phyloP scores from a whole-genome alignment of 257 asterid species.

The Plectranthus barbatus region DNA sequence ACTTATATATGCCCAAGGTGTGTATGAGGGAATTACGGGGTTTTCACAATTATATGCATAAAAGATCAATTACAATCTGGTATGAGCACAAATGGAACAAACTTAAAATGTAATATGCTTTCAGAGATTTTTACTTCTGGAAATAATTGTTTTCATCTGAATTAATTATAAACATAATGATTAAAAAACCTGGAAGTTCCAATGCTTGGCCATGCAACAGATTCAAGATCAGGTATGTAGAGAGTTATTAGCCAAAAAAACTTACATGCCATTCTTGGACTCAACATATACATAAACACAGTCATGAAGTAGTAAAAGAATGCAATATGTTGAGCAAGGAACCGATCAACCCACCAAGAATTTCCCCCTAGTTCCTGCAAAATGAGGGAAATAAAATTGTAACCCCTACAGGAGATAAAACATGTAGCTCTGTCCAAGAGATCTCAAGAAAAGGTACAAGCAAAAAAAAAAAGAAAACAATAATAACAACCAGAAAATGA shows the following conservation, averaged over 20 bases:
- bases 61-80: not conserved
- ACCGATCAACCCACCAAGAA: conserved; percentile 95
- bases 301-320: conserved; percentile 78
- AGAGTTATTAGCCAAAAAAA: conserved; percentile 12
- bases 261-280: conserved; percentile 99
- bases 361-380: conserved; percentile 97
- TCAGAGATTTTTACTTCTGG: not conserved
- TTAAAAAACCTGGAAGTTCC: not conserved
- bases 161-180: not conserved
- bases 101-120: not conserved
- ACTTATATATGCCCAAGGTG: not conserved
- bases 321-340: conserved; percentile 89
- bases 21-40: not conserved
- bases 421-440: conserved; percentile 8
- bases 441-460: not conserved
- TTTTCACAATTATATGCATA: not conserved
- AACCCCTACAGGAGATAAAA: conserved; percentile 7
- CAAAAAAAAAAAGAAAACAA: not conserved
- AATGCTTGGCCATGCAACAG: conserved; percentile 2
- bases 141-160: not conserved
- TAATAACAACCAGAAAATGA: not conserved
- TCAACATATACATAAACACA: conserved; percentile 73
- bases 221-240: not conserved
- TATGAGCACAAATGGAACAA: not conserved
- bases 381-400: not conserved